A percentile compares a stretch with the other conserved stretches of the same genome.
phyloP scores from a whole-genome alignment of 176 grass and related monocot genomes.

The Cocos nucifera region DNA sequence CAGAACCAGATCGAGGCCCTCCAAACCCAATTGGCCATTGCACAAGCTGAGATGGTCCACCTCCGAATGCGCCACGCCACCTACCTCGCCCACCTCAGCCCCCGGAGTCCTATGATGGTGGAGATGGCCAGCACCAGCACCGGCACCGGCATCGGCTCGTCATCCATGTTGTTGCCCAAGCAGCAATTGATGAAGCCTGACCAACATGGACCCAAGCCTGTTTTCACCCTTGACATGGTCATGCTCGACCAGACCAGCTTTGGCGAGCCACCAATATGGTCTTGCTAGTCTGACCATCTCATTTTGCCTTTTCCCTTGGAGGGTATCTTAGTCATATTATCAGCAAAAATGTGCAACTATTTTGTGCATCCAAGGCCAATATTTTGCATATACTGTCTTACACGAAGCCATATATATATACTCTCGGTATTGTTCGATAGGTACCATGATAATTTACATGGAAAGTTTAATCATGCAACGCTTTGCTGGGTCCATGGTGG shows the following conservation, averaged over 20 bases:
- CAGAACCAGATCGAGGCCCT: slow-evolving; percentile 89
- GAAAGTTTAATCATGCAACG: no score
- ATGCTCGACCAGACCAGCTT: slow-evolving; percentile 22
- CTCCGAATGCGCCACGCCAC: slow-evolving; percentile 39
- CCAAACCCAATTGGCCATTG: slow-evolving; percentile 78
- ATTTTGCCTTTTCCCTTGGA: neutral
- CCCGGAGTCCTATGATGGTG: slow-evolving; percentile 1
- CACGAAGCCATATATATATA: no score
- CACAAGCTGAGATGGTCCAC: slow-evolving; percentile 83
- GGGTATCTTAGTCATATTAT: no score
- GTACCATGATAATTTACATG: no score
- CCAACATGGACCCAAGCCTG: slow-evolving; percentile 9
- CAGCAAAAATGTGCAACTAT: no score
- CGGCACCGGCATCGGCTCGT: slow-evolving; percentile 23
- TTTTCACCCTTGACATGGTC: slow-evolving; percentile 20
- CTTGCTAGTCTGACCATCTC: slow-evolving; percentile 22
- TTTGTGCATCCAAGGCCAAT: no score
- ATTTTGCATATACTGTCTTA: no score
- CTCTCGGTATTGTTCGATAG: no score
- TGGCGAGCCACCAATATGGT: slow-evolving; percentile 34
- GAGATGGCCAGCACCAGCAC: slow-evolving; percentile 12
- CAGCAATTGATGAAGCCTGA: no score
- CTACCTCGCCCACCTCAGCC: slow-evolving; percentile 40
- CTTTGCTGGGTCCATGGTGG: no score
- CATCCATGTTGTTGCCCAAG: slow-evolving; percentile 42